Conservation (phyloP, 2,329 filamentous ascomycete genomes). For the Trichoderma brevicompactum region DNA sequence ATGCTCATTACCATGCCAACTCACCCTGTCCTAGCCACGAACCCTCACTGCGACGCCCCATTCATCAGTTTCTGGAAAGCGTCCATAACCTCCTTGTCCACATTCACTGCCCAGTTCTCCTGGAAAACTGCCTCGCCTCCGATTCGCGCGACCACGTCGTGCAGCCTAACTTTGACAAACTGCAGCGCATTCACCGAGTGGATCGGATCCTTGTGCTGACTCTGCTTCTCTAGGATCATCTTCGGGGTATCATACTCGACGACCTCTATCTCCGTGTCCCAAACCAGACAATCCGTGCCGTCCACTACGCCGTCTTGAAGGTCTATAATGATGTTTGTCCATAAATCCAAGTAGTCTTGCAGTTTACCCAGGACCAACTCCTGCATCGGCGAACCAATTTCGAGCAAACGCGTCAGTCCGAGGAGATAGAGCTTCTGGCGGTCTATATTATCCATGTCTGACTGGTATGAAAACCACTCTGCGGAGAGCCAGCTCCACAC, state of each 20-base stretch:
- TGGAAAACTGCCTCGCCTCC: conserved; percentile 71
- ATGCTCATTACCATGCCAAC: conserved; percentile 10
- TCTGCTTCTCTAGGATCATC: conserved; percentile 56
- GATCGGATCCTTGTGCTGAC: conserved; percentile 66
- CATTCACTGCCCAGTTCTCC: conserved; percentile 71
- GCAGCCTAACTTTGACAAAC: conserved; percentile 67
- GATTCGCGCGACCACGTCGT: conserved; percentile 59
- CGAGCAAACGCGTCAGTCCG: conserved; percentile 71
- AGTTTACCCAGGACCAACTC: conserved; percentile 63
- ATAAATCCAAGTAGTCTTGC: conserved; percentile 76
- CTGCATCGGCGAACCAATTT: conserved; percentile 62
- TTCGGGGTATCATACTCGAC: conserved; percentile 62
- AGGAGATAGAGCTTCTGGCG: conserved; percentile 74
- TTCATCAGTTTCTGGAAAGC: conserved; percentile 56
- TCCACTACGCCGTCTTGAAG: conserved; percentile 64
- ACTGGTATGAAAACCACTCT: conserved; percentile 72
- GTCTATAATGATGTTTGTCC: conserved; percentile 71
- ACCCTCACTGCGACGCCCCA: conserved; percentile 30
- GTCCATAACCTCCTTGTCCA: conserved; percentile 72
- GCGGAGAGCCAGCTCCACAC: conserved; percentile 63
- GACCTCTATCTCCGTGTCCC: conserved; percentile 45
- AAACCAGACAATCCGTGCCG: conserved; percentile 57
- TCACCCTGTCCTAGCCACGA: neutral
- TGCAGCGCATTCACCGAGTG: conserved; percentile 66
- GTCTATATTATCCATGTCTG: conserved; percentile 67